Evolutionary conservation across 2,329 filamentous ascomycete species (phyloP), one percentile per base, ranked within the genome.

Genomic region (Aureobasidium leucospermi): DNA sequence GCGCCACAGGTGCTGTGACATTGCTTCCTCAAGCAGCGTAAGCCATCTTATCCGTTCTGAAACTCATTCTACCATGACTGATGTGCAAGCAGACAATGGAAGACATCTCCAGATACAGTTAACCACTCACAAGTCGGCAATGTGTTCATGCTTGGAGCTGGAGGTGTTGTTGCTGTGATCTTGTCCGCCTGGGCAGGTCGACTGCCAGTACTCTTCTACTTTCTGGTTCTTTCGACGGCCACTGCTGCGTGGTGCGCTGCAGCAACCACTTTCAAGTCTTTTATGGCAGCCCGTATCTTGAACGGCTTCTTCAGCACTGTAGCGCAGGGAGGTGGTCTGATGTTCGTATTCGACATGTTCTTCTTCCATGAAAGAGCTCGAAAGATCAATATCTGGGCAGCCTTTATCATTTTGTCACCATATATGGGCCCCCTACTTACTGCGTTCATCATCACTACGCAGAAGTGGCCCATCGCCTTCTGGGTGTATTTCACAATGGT

Each of bases 261-360:
- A 9, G 70, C 75, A 1, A 65, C 66, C 3, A 68, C 60, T 1
- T 76, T 76, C 60, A 66, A 74, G 28, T 69, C 67, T 0, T 77
- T 74, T 64, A 71, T 75, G 67, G 74, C 74, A 10, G 71, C 73
- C 0, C 70, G 76, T 1, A 75, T 76, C 29, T 65, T 78, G 6
- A 76, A 78, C 53, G 76, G 75, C 7, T 74, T 78, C 67, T 76
- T 77, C 65, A 73, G 69, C 8, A 76, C 70, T 4, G 73, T 75
- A 3, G 68, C 72, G 0, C 74, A 78, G 63, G 73, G 69, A 62
- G 71, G 71, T 41, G 75, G 74, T 2, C 68, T 78, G 34, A 75
- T 75, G 71, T 76, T 73, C 65, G 74, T 77, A 66, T 78, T 82
- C 58, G 82, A 85, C 67, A 75, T 83, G 60, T 85, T 82, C 72